Percentiles rank a stretch among this genome's conserved stretches.
Evolutionary conservation across 345 rosid species (phyloP).

Genomic region (Citrus reticulata): DNA sequence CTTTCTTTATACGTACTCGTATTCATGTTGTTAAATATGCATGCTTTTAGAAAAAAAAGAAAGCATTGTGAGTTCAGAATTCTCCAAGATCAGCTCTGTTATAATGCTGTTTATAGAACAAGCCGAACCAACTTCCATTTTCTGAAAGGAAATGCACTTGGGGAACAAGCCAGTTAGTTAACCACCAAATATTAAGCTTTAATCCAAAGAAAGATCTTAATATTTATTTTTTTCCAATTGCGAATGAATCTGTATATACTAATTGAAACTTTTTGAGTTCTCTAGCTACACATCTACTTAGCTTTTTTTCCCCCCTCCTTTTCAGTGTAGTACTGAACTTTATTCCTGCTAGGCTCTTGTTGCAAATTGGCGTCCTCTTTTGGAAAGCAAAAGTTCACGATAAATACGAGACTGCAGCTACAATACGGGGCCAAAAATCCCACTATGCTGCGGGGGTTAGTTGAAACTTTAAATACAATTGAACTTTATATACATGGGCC

Average conservation of each 20-base stretch:
- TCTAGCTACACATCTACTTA: neutral
- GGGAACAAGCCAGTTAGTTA: too few relatives aligned
- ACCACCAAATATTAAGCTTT: neutral
- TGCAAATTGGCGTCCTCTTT: neutral
- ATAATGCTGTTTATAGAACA: too few relatives aligned
- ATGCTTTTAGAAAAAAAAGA: neutral
- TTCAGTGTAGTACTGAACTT: neutral
- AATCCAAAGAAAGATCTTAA: neutral
- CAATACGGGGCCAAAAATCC: too few relatives aligned
- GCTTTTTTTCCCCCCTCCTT: neutral
- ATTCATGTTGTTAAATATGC: neutral
- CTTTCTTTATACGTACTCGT: neutral
- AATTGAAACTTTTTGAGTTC: neutral
- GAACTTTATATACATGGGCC: neutral
- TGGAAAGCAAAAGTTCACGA: slow-evolving; percentile 1
- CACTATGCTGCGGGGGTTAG: too few relatives aligned
- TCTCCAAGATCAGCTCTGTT: too few relatives aligned
- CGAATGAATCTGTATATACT: neutral
- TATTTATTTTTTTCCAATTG: neutral
- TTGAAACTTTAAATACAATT: too few relatives aligned
- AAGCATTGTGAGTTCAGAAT: too few relatives aligned
- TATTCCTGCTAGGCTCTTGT: neutral
- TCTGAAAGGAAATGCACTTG: too few relatives aligned
- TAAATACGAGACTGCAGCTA: neutral
- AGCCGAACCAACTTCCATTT: too few relatives aligned